phyloP scores from a whole-genome alignment of 108 stramenopile species.

The Stephanodiscus minutulus region DNA sequence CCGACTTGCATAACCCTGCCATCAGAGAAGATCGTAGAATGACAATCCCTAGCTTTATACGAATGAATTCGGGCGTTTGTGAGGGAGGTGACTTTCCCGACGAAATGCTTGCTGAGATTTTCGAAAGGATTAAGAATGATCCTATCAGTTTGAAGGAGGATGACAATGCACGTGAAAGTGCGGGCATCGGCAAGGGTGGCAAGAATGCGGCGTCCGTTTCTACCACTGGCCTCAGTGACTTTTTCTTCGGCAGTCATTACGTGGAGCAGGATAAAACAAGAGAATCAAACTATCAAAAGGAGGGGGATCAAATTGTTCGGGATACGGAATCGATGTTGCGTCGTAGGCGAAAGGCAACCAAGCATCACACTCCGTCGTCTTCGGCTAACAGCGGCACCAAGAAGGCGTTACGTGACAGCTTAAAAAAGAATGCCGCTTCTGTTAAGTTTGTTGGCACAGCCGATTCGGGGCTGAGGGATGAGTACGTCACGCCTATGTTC shows the following conservation, averaged over 20 bases:
- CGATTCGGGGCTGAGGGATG: constrained; percentile 80
- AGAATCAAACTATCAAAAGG: constrained; percentile 86
- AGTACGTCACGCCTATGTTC: constrained; percentile 96
- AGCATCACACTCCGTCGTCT: constrained; percentile 3
- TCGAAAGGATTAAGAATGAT: constrained; percentile 90
- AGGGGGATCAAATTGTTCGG: constrained; percentile 93
- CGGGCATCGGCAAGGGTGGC: constrained; percentile 45
- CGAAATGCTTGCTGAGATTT: constrained; percentile 89
- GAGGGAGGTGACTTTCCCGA: constrained; percentile 93
- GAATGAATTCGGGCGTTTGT: constrained; percentile 96
- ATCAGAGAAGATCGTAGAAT: constrained; percentile 93
- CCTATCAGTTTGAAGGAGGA: constrained; percentile 98
- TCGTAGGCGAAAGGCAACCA: constrained; percentile 57
- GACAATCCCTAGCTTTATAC: constrained; percentile 94
- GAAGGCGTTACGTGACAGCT: not conserved
- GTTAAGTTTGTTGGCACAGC: constrained; percentile 73
- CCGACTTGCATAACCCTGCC: constrained; percentile 97
- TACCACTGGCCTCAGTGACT: constrained; percentile 48
- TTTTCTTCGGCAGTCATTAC: constrained; percentile 76
- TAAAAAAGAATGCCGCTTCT: constrained; percentile 24
- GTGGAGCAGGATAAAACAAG: constrained; percentile 80
- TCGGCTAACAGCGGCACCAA: not conserved
- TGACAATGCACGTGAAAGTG: constrained; percentile 80
- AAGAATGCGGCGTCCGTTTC: constrained; percentile 32
- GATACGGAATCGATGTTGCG: constrained; percentile 88